phyloP scores from a whole-genome alignment of 495 filamentous ascomycete species.

The Aspergillus wentii region DNA sequence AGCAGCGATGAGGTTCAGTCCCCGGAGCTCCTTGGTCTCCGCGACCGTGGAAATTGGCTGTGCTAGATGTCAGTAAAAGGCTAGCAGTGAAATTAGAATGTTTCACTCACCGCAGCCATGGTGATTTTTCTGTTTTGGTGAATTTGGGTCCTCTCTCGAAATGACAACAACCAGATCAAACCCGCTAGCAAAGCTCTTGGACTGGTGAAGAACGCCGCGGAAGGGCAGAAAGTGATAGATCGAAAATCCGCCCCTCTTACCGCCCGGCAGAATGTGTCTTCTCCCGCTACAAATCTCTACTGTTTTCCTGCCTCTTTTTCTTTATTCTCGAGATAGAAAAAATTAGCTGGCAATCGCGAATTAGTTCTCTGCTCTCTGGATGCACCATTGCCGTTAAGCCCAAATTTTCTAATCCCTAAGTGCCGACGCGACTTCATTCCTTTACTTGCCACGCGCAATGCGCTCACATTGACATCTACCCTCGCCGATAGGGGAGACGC shows the following conservation, averaged over 20 bases:
- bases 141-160: conserved; percentile 1
- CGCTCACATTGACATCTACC: too few relatives aligned
- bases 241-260: conserved; percentile 7
- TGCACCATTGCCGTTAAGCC: too few relatives aligned
- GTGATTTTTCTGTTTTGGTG: conserved; percentile 4
- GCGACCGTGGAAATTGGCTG: conserved; percentile 89
- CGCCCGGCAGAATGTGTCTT: conserved; percentile 23
- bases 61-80: conserved; percentile 6
- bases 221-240: conserved; percentile 6
- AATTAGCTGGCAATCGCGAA: neutral
- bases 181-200: conserved; percentile 8
- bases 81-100: too few relatives aligned
- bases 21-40: conserved; percentile 89
- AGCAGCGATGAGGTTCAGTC: conserved; percentile 93
- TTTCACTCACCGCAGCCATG: conserved; percentile 40
- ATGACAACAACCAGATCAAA: neutral
- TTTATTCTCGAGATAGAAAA: neutral
- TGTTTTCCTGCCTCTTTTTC: neutral
- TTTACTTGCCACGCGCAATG: too few relatives aligned
- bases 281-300: neutral
- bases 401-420: too few relatives aligned
- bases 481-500: too few relatives aligned
- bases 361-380: neutral
- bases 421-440: too few relatives aligned
- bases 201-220: conserved; percentile 7